Evolutionary conservation across 306 rosid species (phyloP).

Genomic region (Sechiopsis laciniata): DNA sequence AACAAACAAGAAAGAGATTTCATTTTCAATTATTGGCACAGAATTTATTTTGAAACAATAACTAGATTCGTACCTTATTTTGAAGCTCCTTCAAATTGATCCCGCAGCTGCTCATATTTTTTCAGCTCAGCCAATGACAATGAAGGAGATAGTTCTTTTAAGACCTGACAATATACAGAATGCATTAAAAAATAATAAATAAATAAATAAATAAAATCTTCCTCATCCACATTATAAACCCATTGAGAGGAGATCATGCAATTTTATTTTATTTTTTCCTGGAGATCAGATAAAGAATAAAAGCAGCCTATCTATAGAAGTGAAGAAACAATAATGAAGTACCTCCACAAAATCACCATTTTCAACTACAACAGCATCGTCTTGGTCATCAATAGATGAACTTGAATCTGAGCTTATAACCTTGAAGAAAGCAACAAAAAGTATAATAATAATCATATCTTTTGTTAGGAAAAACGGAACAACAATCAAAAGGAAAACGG

Average conservation of each 20-base stretch:
- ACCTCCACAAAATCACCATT: conserved; percentile 73
- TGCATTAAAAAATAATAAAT: background rate
- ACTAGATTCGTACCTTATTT: conserved; percentile 32
- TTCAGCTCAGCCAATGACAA: conserved; percentile 68
- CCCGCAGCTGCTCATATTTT: conserved; percentile 74
- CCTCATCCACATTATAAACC: too few relatives aligned
- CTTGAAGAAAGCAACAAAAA: conserved; percentile 38
- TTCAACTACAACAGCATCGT: conserved; percentile 55
- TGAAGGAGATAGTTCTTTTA: conserved; percentile 65
- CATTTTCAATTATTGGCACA: background rate
- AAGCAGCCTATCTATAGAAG: background rate
- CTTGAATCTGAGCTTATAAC: conserved; percentile 52
- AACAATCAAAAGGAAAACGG: too few relatives aligned
- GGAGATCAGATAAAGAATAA: background rate
- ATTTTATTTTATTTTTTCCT: too few relatives aligned
- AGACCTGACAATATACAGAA: conserved; percentile 48
- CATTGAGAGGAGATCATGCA: too few relatives aligned
- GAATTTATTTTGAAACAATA: background rate
- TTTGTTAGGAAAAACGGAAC: too few relatives aligned
- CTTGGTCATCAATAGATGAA: conserved; percentile 48
- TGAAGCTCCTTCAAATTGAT: conserved; percentile 80
- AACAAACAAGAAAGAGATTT: background rate
- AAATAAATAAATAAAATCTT: too few relatives aligned
- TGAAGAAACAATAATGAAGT: conserved; percentile 19
- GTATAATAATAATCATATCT: background rate